A percentile compares a stretch with the other conserved stretches of the same genome.
phyloP scores from a whole-genome alignment of 164 flowering plant genomes.

The Paratinospora sagittata region DNA sequence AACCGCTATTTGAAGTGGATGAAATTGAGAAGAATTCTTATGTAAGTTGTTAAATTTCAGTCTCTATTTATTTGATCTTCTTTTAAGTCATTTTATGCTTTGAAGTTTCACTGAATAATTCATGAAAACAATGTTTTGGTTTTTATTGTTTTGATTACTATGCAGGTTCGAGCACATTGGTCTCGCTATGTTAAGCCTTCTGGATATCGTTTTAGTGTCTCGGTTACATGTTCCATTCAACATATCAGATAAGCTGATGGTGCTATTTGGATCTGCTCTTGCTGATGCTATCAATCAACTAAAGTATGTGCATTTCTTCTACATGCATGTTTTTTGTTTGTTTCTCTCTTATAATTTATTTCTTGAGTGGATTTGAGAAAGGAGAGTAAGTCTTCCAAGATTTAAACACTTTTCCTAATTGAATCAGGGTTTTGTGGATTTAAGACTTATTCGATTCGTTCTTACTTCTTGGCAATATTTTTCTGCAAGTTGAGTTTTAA shows the following conservation, averaged over 20 bases:
- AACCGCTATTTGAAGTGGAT: constrained; percentile 67
- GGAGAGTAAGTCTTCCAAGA: background rate
- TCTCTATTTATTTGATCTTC: background rate
- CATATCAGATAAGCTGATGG: constrained; percentile 73
- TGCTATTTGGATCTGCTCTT: constrained; percentile 80
- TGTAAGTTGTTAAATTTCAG: too few relatives aligned
- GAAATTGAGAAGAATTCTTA: constrained; percentile 55
- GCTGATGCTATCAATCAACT: constrained; percentile 82
- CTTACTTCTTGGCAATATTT: too few relatives aligned
- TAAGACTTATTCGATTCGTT: background rate
- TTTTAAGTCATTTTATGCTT: background rate
- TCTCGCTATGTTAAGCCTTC: constrained; percentile 39
- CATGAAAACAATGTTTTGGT: background rate
- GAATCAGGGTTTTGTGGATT: background rate
- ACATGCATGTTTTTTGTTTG: background rate
- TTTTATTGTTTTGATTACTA: constrained; percentile 10
- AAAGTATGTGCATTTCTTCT: constrained; percentile 47
- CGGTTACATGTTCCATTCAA: constrained; percentile 47
- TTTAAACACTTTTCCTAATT: background rate
- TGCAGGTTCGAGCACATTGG: constrained; percentile 80
- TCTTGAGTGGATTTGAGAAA: background rate
- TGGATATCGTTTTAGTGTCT: constrained; percentile 65
- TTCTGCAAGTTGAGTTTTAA: too few relatives aligned
- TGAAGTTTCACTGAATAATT: background rate
- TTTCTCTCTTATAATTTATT: background rate